These are phyloP conservation scores for Canna indica DNA, from an alignment of 176 grass and related monocot genomes.

Conservation along the genomic window DNA sequence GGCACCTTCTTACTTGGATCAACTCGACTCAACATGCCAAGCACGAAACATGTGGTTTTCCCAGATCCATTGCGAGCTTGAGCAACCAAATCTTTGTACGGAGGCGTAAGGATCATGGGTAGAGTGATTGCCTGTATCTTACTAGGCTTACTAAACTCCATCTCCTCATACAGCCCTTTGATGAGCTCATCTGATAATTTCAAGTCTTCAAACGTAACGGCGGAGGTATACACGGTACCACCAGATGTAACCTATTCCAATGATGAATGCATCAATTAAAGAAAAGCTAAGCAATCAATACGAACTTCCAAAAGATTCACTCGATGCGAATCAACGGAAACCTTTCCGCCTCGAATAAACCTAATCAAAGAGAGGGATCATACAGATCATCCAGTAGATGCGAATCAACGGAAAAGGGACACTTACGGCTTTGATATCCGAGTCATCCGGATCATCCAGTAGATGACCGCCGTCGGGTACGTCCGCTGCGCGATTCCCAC, in stretches of 20 bases:
- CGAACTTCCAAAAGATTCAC: neutral
- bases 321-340: no score
- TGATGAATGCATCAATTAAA: neutral
- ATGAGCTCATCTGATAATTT: slow-evolving; percentile 59
- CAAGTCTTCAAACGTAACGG: slow-evolving; percentile 68
- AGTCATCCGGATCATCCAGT: slow-evolving; percentile 72
- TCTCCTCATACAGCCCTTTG: slow-evolving; percentile 68
- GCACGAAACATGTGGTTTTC: slow-evolving; percentile 91
- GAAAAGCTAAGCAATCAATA: neutral
- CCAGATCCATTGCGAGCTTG: slow-evolving; percentile 90
- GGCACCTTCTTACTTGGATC: slow-evolving; percentile 46
- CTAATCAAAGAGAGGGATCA: neutral
- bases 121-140: slow-evolving; percentile 83
- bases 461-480: slow-evolving; percentile 8
- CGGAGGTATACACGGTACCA: slow-evolving; percentile 81
- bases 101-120: slow-evolving; percentile 83
- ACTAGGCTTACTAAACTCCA: slow-evolving; percentile 77
- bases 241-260: slow-evolving; percentile 58
- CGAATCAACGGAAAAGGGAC: neutral
- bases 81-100: slow-evolving; percentile 81
- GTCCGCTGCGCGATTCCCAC: neutral
- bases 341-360: no score
- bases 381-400: neutral
- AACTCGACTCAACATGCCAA: slow-evolving; percentile 94
- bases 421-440: slow-evolving; percentile 77